Base-by-base conservation (phyloP, 176 grass and related monocot species). In the Musa itinerans region DNA sequence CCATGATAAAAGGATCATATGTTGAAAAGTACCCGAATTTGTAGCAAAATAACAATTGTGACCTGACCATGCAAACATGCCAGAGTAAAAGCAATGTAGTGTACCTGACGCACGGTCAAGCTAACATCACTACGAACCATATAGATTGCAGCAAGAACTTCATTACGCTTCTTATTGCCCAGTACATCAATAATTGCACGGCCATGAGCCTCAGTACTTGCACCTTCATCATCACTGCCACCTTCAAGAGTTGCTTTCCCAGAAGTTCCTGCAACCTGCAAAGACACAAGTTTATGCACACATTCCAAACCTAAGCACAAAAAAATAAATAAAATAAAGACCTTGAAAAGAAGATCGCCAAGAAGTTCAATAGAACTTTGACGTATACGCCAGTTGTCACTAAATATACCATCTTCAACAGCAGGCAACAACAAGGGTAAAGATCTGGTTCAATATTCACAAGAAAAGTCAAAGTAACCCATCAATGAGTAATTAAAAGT, bases 101-200 rank as follows among this genome's bases (percentile, higher is more conserved):
- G 53, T 93, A 98, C 94, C 94, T 93, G 94, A n/a, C 90, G 90
- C 51, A 98, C 94, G 2, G 86, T 86, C 80, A 93, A 85, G 82
- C 94, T 93, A 73, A 98, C 88, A 89, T 98, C 94, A 83, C 85
- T 90, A 58, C 94, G 90, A 72, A 93, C 94, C 94, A 98, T 98
- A 86, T 98, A 98, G 87, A 98, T 65, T 74, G 94, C 94, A 87
- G 94, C 90, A 89, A 98, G 90, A 83, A 98, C 86, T 86, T 98
- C 90, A 74, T 98, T 91, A 12, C 90, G 85, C 68, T 98, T 98
- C 53, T 87, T 88, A 69, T 88, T 85, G 66, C 94, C 94, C 51
- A 98, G 84, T 55, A 93, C 89, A 58, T 98, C 94, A 78, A 98
- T 93, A 82, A 98, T 98, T 80, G 94, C 94, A 80, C 90, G 90